Evolutionary conservation across 306 rosid genomes (phyloP).

Genomic region (Crotalaria pallida): DNA sequence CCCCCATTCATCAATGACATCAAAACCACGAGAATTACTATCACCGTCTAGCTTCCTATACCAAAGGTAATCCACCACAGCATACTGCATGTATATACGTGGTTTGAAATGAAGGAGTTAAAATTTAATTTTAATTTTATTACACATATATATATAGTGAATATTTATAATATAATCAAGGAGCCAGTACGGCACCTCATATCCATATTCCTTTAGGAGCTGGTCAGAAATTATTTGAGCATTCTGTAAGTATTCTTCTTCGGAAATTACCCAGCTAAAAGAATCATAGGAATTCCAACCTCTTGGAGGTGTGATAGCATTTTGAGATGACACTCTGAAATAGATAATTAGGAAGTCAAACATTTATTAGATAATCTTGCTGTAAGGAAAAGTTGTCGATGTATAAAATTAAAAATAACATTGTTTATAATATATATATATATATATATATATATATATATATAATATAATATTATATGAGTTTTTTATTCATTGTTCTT

Average conservation of each 20-base stretch:
- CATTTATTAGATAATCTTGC: no score
- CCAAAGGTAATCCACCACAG: constrained; percentile 81
- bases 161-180: no score
- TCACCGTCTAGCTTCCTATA: constrained; percentile 54
- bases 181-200: constrained; percentile 2
- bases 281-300: constrained; percentile 88
- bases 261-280: constrained; percentile 61
- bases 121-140: no score
- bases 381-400: no score
- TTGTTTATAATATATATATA: no score
- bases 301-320: constrained; percentile 54
- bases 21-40: constrained; percentile 51
- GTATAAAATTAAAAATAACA: no score
- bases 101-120: not conserved
- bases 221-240: constrained; percentile 25
- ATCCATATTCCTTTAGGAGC: constrained; percentile 1
- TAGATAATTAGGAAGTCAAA: not conserved
- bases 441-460: no score
- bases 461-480: no score
- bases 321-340: constrained; percentile 39
- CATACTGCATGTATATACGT: constrained; percentile 59
- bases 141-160: no score
- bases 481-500: no score
- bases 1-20: constrained; percentile 72
- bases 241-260: constrained; percentile 49